Evolutionary conservation across 2,329 filamentous ascomycete species (phyloP), one percentile per base, ranked within the genome.

Genomic region (Stemphylium vesicarium): DNA sequence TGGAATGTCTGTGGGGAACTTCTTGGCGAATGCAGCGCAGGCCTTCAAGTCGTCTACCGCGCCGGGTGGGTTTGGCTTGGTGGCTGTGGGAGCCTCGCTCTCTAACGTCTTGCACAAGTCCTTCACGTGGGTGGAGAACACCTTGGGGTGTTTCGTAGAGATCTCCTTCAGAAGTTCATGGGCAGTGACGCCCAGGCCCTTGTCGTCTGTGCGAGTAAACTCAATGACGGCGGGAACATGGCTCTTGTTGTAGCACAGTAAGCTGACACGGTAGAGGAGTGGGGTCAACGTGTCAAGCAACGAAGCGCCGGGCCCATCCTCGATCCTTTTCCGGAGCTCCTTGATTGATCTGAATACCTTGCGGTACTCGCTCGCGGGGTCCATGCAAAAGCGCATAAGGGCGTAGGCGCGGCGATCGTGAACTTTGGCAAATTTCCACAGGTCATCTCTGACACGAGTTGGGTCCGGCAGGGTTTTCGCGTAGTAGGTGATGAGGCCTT

Each of bases 41-140:
- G 96, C 94, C 73, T 96, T 97, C 54, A 99, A 81, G 2, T 94
- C 94, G 68, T 97, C 91, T 11, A 95, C 91, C n/a, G 91, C 88
- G 3, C 85, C 83, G 1, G 85, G 75, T 48, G 94, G 89, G 58
- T 93, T 93, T 1, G 82, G 71, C 47, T 84, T 85, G 15, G 81
- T 85, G 16, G 85, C 81, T 4, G 85, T 87, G 0, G 95, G 95
- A 1, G 91, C 89, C 67, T 93, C 88, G 22, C 91, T 85, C 61
- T 92, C 86, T 15, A 99, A 84, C 54, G 92, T 88, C 70, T 91
- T 92, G 78, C 93, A 96, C 41, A 99, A 85, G 59, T 96, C 92
- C 57, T 92, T 90, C 5, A 97, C 90, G 63, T 98, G 94, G 1
- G 91, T 90, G 70, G 95, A 94, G 79, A 99, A 92, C 8, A 98